These are phyloP conservation scores for Hymenoscyphus albidus DNA, from an alignment of 2,329 filamentous ascomycete species.

Conservation along the genomic window DNA sequence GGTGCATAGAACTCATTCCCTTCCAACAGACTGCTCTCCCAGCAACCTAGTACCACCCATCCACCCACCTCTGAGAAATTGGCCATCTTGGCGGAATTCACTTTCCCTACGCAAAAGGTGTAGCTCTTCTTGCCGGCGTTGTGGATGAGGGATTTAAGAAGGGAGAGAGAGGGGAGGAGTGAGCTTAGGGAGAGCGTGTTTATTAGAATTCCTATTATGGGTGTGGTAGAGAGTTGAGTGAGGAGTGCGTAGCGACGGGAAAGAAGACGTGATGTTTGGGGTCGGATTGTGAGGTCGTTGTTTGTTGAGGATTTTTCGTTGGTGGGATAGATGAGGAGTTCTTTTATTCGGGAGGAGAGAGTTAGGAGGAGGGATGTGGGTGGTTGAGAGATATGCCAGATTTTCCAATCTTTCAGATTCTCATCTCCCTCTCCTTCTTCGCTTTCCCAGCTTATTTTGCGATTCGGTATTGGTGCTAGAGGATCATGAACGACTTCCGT, in stretches of 20 bases:
- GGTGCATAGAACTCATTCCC: slow-evolving; percentile 85
- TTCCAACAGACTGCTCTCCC: slow-evolving; percentile 92
- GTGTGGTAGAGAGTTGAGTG: slow-evolving; percentile 72
- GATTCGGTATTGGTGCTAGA: slow-evolving; percentile 77
- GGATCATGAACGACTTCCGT: slow-evolving; percentile 77
- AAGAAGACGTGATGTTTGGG: slow-evolving; percentile 53
- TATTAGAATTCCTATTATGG: slow-evolving; percentile 89
- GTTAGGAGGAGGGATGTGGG: slow-evolving; percentile 83
- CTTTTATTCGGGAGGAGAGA: slow-evolving; percentile 74
- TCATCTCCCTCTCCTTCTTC: slow-evolving; percentile 36
- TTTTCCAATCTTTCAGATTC: slow-evolving; percentile 50
- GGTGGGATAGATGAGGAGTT: slow-evolving; percentile 74
- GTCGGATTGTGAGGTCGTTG: slow-evolving; percentile 36
- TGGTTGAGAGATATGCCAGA: slow-evolving; percentile 80
- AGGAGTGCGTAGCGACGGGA: slow-evolving; percentile 86
- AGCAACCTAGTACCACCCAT: slow-evolving; percentile 97
- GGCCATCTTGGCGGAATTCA: slow-evolving; percentile 92
- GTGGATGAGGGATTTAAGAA: slow-evolving; percentile 68
- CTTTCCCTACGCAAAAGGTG: slow-evolving; percentile 91
- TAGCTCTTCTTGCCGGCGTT: slow-evolving; percentile 90
- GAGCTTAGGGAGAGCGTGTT: slow-evolving; percentile 92
- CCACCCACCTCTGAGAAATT: slow-evolving; percentile 95
- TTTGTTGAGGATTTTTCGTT: slow-evolving; percentile 22
- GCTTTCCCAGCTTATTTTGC: slow-evolving; percentile 57
- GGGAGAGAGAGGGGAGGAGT: slow-evolving; percentile 76